Percentiles rank a stretch among this genome's conserved stretches.
Conservation (phyloP, 495 filamentous ascomycete genomes). For the Halenospora varia region DNA sequence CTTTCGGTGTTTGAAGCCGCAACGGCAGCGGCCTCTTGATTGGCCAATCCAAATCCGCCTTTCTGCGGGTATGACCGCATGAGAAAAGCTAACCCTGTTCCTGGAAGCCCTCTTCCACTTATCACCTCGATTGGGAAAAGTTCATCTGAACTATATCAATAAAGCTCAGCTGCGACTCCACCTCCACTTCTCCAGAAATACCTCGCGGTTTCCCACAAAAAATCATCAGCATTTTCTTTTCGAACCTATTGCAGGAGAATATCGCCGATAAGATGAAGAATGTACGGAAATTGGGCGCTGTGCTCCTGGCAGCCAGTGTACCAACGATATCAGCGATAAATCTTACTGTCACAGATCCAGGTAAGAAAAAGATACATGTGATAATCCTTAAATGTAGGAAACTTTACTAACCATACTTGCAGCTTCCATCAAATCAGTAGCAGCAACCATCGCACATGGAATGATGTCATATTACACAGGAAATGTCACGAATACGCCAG, state of each 20-base stretch:
- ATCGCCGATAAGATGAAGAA: background rate
- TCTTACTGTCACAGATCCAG: slow-evolving; percentile 5
- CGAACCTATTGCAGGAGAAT: too few relatives aligned
- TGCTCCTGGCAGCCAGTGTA: background rate
- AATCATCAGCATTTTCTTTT: too few relatives aligned
- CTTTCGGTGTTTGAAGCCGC: background rate
- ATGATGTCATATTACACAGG: slow-evolving; percentile 53
- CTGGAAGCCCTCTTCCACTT: background rate
- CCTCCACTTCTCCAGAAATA: background rate
- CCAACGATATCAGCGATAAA: background rate
- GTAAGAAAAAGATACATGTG: background rate
- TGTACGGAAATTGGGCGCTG: background rate
- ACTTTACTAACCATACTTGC: background rate
- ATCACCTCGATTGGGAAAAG: background rate
- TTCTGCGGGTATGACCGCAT: background rate
- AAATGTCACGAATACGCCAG: slow-evolving; percentile 63
- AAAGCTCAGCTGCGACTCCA: background rate
- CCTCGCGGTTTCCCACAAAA: background rate
- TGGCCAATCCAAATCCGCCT: background rate
- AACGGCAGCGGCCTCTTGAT: background rate
- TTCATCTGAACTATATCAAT: background rate
- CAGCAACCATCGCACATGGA: slow-evolving; percentile 20
- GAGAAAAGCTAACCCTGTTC: background rate
- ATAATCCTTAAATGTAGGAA: background rate
- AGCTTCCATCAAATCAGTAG: slow-evolving; percentile 22